Evolutionary conservation across 2,329 filamentous ascomycete genomes (phyloP), one percentile per base, ranked within the genome.

Genomic region (Epicoccum sorghinum): DNA sequence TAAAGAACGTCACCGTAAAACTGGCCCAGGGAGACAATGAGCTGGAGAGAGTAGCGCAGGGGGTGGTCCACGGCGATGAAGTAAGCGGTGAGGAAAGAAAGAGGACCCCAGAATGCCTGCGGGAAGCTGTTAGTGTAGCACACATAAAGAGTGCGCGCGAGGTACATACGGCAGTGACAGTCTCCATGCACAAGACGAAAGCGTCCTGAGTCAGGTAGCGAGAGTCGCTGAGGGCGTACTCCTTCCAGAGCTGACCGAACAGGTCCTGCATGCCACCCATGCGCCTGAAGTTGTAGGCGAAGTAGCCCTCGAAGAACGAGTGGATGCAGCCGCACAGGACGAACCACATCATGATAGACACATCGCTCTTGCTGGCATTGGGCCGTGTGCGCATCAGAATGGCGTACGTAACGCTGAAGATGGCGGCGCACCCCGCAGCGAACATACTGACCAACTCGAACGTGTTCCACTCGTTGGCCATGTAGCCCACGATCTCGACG

Each of bases 221-320:
- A 49, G 91, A 96, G 77, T 96, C 92, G 2, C 90, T 93, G 30
- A 93, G 82, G 3, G 90, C 83, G 72, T 96, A 96, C 75, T 96
- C 92, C 71, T 96, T 96, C 92, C 92, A 96, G 39, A 96, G 80
- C 78, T 96, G 91, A 3, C 88, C 90, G 52, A 93, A 88, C 7
- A 95, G 77, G 49, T 87, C 86, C 70, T 91, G 88, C 55, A 85
- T 85, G 9, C 83, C 79, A 0, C 86, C 85, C 71, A 96, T 82
- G 23, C 77, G 78, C 22, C 79, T 75, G 71, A 90, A 88, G 70
- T 93, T 86, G 59, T 84, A 74, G 58, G 92, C 82, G 70, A 91
- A 96, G 74, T 96, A 96, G 33, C 88, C 90, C 78, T 96, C 91
- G 72, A 96, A 96, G 68, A 89, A 87, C 50, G 89, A 81, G 75